Evolutionary conservation across 169 alveolate genomes (phyloP), one percentile per base, ranked within the genome.

Genomic region (Perkinsus marinus): DNA sequence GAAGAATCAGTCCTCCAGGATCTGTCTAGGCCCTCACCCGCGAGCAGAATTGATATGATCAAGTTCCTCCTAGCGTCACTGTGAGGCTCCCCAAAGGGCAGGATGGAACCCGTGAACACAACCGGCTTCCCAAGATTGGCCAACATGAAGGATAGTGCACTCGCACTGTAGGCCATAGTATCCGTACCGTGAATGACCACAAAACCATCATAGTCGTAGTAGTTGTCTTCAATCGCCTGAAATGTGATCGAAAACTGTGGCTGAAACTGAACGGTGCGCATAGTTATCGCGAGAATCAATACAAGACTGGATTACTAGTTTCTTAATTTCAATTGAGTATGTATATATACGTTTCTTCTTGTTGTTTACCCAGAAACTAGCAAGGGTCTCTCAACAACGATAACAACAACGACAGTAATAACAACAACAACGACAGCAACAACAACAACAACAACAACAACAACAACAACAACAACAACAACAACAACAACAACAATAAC

Each of bases 81-180:
- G 43, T 95, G 93, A 30, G 94, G 92, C 68, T 95, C 94, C 26
- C 93, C 68, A 39, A 94, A 30, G 9, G 97, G 96, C 36, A 95
- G 93, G 93, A 94, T 92, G n/a, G 96, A 92, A n/a, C 99, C 99
- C 34, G 99, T 97, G 9, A 97, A 89, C 22, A 97, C 93, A 16
- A 97, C 98, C 0, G 98, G 95, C 90, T 97, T 97, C 19, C 94
- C 94, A n/a, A 97, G 93, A 39, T 97, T 95, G 91, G 97, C 97
- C 2, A 97, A 94, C 97, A 96, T 96, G 92, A 97, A 97, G 19
- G 97, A 95, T n/a, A 97, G 93, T 36, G 97, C 97, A 10, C 98
- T 94, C 34, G 98, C 98, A 30, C 98, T 97, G 94, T 96, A 97
- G 39, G 98, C 97, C 98, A 97, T 96, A 16, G 99, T 97, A 91